Percentiles rank a stretch among this genome's conserved stretches.
Evolutionary conservation across 441 rosid species (phyloP).

Genomic region (Croton setiger): DNA sequence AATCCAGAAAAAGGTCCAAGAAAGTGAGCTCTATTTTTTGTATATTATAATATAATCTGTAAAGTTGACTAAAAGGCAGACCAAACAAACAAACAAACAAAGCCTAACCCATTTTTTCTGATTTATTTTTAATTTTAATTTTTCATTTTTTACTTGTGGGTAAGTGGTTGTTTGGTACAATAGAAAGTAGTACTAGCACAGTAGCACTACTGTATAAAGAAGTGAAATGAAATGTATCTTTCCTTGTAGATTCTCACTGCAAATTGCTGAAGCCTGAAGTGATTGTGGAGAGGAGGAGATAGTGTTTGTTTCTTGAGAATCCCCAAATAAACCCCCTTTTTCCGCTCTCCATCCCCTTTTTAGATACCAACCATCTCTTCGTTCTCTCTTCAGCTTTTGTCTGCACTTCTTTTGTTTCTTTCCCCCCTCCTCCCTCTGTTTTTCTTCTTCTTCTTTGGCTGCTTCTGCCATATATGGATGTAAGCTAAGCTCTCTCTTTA

Average conservation of each 20-base stretch:
- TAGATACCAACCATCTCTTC: neutral
- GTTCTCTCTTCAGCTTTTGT: neutral
- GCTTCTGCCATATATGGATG: constrained; percentile 35
- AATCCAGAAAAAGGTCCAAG: neutral
- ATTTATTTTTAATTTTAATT: no score
- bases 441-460: neutral
- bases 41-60: neutral
- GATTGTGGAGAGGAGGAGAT: neutral
- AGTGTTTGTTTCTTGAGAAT: constrained; percentile 11
- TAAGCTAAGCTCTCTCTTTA: constrained; percentile 18
- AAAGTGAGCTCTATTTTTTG: neutral
- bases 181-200: no score
- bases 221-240: constrained; percentile 25
- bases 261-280: constrained; percentile 22
- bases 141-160: neutral
- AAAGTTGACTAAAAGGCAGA: constrained; percentile 10
- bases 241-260: constrained; percentile 31
- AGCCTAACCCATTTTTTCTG: neutral
- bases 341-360: constrained; percentile 4
- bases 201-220: constrained; percentile 15
- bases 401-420: neutral
- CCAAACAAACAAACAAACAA: neutral
- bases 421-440: no score
- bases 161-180: neutral
- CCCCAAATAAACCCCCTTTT: constrained; percentile 9